Evolutionary conservation across 495 filamentous ascomycete genomes (phyloP).

Genomic region (Chaetomidium leptoderma): DNA sequence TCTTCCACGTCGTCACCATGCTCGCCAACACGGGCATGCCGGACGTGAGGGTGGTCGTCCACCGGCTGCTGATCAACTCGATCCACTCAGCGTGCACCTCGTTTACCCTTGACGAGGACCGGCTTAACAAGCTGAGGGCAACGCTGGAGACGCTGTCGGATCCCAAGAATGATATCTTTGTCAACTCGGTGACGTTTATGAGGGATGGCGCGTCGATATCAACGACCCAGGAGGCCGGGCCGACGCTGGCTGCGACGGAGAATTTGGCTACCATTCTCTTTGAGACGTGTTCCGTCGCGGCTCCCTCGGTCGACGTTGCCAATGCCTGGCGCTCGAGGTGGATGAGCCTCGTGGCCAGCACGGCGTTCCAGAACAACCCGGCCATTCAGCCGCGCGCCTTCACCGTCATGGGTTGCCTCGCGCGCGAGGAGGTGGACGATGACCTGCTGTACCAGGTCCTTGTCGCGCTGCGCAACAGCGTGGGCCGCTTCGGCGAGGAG

Average conservation of each 20-base stretch:
- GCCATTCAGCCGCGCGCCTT: slow-evolving; percentile 64
- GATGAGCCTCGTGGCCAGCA: slow-evolving; percentile 67
- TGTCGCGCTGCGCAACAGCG: slow-evolving; percentile 57
- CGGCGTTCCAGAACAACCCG: slow-evolving; percentile 66
- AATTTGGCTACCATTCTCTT: slow-evolving; percentile 52
- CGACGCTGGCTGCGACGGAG: slow-evolving; percentile 49
- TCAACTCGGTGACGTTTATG: slow-evolving; percentile 34
- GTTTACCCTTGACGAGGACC: slow-evolving; percentile 53
- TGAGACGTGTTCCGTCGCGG: slow-evolving; percentile 57
- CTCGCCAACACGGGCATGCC: slow-evolving; percentile 56
- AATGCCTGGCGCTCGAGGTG: slow-evolving; percentile 67
- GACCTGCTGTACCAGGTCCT: slow-evolving; percentile 65
- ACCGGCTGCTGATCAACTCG: slow-evolving; percentile 58
- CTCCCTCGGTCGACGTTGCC: slow-evolving; percentile 57
- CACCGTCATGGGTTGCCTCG: slow-evolving; percentile 64
- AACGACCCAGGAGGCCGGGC: slow-evolving; percentile 45
- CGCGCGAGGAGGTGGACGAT: slow-evolving; percentile 63
- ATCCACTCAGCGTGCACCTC: slow-evolving; percentile 62
- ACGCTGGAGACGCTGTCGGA: slow-evolving; percentile 55
- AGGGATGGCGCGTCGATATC: slow-evolving; percentile 45
- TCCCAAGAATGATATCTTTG: slow-evolving; percentile 46
- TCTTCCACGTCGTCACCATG: slow-evolving; percentile 65
- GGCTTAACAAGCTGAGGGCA: slow-evolving; percentile 48
- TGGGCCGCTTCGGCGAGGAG: slow-evolving; percentile 55
- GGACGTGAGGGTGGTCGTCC: slow-evolving; percentile 53